Percentiles rank a stretch among this genome's conserved stretches.
These are phyloP conservation scores for Lycium barbarum DNA, from an alignment of 257 asterid genomes.

Conservation along the genomic window DNA sequence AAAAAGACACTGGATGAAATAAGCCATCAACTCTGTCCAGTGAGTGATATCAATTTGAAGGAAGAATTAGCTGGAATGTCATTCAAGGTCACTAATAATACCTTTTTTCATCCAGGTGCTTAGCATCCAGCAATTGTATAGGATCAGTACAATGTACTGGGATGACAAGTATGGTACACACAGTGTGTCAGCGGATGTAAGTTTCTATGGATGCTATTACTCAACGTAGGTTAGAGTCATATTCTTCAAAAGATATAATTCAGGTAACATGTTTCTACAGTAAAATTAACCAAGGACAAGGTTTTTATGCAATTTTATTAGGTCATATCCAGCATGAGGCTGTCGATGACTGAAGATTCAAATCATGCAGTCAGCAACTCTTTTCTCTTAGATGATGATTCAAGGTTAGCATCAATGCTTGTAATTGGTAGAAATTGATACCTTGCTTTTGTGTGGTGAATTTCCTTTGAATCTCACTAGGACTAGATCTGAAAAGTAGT, in stretches of 20 bases:
- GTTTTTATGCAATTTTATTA: conserved; percentile 36
- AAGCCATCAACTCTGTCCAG: conserved; percentile 85
- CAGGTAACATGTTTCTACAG: conserved; percentile 23
- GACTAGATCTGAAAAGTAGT: background rate
- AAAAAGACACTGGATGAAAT: conserved; percentile 94
- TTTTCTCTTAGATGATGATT: conserved; percentile 94
- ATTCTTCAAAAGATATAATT: conserved; percentile 40
- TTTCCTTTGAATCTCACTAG: conserved; percentile 1
- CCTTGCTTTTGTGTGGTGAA: background rate
- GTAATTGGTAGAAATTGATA: background rate
- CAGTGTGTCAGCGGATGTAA: conserved; percentile 90
- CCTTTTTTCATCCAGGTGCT: conserved; percentile 64
- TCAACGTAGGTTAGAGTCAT: conserved; percentile 46
- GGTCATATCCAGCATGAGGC: conserved; percentile 96
- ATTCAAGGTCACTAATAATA: background rate
- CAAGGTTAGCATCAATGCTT: conserved; percentile 63
- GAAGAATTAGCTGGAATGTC: conserved; percentile 25
- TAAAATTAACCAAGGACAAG: conserved; percentile 18
- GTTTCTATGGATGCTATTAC: conserved; percentile 55
- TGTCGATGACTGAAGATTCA: conserved; percentile 93
- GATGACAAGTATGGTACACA: conserved; percentile 99
- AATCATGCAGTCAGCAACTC: conserved; percentile 94
- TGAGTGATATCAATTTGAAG: conserved; percentile 46
- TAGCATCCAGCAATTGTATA: conserved; percentile 93
- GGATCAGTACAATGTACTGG: conserved; percentile 99